These are phyloP conservation scores for Scedosporium minutisporum DNA, from an alignment of 2,329 filamentous ascomycete genomes.

Conservation along the genomic window DNA sequence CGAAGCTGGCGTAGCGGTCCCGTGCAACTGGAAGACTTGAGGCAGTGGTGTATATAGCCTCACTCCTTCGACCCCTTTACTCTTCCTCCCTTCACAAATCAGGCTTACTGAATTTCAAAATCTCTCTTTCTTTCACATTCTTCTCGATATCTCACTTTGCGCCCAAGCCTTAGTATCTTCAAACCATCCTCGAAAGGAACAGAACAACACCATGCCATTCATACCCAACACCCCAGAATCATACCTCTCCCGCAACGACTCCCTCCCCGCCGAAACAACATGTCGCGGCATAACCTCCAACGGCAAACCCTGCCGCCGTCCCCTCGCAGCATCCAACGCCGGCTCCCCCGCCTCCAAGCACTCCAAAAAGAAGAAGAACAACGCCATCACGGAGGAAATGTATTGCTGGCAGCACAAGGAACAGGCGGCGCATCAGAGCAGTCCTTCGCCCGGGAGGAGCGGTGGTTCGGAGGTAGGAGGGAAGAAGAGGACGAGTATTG, in stretches of 20 bases:
- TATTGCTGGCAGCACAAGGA: constrained; percentile 97
- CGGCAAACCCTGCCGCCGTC: constrained; percentile 74
- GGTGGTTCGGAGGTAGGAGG: constrained; percentile 28
- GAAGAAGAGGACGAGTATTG: constrained; percentile 65
- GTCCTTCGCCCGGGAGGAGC: constrained; percentile 29
- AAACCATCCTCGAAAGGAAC: constrained; percentile 49
- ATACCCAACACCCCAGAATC: constrained; percentile 65
- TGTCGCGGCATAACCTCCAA: constrained; percentile 78
- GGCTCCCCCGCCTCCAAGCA: constrained; percentile 8
- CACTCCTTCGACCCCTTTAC: neutral
- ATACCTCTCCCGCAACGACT: constrained; percentile 68
- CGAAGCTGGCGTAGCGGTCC: too few relatives aligned
- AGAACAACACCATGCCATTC: constrained; percentile 25
- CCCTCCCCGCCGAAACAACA: constrained; percentile 71
- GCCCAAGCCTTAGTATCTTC: constrained; percentile 16
- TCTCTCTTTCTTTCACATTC: constrained; percentile 53
- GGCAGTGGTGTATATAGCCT: neutral
- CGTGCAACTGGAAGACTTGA: neutral
- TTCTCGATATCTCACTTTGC: constrained; percentile 69
- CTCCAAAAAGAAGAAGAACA: neutral
- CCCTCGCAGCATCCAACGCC: constrained; percentile 30
- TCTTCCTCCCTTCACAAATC: neutral
- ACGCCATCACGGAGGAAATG: constrained; percentile 22
- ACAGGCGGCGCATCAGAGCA: constrained; percentile 52
- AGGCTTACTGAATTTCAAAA: neutral